These are phyloP conservation scores for Cenchrus fungigraminus DNA, from an alignment of 176 grass and related monocot genomes.

Conservation along the genomic window DNA sequence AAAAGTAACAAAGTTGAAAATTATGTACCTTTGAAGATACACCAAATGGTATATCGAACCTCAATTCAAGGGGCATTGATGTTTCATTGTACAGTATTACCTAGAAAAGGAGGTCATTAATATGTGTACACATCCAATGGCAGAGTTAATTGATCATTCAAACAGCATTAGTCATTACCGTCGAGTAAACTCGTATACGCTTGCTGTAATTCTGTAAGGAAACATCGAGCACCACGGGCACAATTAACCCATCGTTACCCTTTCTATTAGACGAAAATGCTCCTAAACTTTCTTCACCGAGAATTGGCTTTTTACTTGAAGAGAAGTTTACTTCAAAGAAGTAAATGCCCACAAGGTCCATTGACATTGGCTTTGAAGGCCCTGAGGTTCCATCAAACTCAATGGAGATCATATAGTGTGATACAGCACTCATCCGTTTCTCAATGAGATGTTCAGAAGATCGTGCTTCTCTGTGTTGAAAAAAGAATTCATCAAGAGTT, in stretches of 20 bases:
- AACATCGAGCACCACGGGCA: conserved; percentile 96
- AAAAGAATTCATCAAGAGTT: conserved; percentile 86
- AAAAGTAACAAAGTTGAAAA: conserved; percentile 32
- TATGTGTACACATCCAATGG: conserved; percentile 26
- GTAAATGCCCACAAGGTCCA: conserved; percentile 92
- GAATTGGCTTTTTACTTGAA: conserved; percentile 60
- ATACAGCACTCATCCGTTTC: conserved; percentile 75
- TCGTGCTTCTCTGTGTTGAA: conserved; percentile 58
- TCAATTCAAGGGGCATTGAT: conserved; percentile 82
- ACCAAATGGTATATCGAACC: conserved; percentile 95
- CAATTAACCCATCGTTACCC: conserved; percentile 62
- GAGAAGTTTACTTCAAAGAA: conserved; percentile 97
- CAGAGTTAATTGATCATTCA: conserved; percentile 41
- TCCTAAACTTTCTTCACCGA: conserved; percentile 50
- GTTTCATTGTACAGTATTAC: conserved; percentile 92
- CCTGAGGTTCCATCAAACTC: conserved; percentile 88
- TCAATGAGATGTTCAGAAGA: conserved; percentile 86
- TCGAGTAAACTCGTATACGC: conserved; percentile 84
- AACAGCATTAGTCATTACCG: conserved; percentile 67
- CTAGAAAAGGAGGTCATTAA: conserved; percentile 54
- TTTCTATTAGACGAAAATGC: conserved; percentile 49
- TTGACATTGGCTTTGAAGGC: conserved; percentile 85
- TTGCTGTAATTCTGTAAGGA: conserved; percentile 97
- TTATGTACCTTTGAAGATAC: conserved; percentile 87
- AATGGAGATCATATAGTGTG: conserved; percentile 95